Evolutionary conservation across 169 alveolate species (phyloP).

Genomic region (Cryptosporidium ryanae): DNA sequence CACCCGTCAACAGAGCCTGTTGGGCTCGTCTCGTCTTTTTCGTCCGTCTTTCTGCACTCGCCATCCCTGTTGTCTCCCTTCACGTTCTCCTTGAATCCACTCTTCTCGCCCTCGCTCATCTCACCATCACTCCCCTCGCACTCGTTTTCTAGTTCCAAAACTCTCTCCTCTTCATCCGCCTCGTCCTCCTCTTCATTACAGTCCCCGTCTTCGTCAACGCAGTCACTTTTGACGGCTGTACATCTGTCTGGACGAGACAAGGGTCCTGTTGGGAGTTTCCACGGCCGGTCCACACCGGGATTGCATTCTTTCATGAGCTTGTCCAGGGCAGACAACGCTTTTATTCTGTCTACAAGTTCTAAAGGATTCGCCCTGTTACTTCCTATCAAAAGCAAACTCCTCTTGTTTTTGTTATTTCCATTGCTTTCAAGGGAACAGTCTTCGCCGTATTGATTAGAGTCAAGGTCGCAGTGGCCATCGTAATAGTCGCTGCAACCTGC

Average conservation of each 20-base stretch:
- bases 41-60: too few species aligned
- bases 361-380: conserved; percentile 49
- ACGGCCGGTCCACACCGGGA: conserved; percentile 80
- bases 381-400: conserved; percentile 29
- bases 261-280: conserved; percentile 82
- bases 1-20: background rate
- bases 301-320: conserved; percentile 75
- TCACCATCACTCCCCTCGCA: conserved; percentile 1
- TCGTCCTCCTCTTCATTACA: conserved; percentile 42
- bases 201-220: background rate
- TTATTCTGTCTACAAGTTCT: conserved; percentile 54
- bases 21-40: background rate
- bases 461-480: background rate
- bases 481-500: background rate
- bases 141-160: background rate
- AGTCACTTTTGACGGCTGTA: conserved; percentile 15
- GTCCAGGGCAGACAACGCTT: conserved; percentile 46
- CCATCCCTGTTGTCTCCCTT: background rate
- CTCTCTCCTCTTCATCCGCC: conserved; percentile 36
- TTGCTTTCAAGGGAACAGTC: background rate
- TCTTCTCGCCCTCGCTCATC: conserved; percentile 11
- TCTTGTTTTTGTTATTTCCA: conserved; percentile 8
- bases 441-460: background rate
- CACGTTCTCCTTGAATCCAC: background rate
- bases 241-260: conserved; percentile 46